Evolutionary conservation across 169 alveolate species (phyloP).

Genomic region (Eimeria acervulina): DNA sequence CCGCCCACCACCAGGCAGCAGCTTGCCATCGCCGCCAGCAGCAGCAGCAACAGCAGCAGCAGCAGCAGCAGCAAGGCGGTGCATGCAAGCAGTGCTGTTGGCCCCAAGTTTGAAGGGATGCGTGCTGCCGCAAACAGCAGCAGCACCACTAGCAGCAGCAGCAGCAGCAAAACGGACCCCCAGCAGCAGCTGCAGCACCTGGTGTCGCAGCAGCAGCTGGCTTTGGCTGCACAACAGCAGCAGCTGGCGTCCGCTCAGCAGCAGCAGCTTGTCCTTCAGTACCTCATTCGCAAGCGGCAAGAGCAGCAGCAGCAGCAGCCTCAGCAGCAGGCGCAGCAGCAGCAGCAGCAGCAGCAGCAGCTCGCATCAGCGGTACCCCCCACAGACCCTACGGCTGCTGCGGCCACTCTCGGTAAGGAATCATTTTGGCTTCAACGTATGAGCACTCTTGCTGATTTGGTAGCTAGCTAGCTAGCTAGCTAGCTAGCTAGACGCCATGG

Average conservation of each 20-base stretch:
- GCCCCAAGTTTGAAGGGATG: background rate
- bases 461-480: no score
- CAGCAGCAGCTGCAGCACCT: conserved; percentile 18
- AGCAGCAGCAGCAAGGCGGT: background rate
- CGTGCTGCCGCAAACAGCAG: background rate
- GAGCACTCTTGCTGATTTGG: no score
- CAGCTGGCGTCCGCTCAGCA: background rate
- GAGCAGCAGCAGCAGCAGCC: background rate
- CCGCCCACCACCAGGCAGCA: conserved; percentile 43
- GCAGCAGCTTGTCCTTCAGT: background rate
- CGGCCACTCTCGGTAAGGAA: background rate
- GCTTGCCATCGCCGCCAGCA: conserved; percentile 18
- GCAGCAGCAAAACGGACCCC: background rate
- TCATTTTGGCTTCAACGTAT: no score
- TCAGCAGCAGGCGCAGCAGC: no score
- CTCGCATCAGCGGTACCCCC: background rate
- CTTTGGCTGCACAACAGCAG: conserved; percentile 36
- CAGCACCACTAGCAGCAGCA: conserved; percentile 28
- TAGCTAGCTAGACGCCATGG: no score
- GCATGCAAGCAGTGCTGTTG: background rate
- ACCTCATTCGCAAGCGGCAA: conserved; percentile 11
- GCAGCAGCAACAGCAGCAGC: background rate
- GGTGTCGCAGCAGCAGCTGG: conserved; percentile 34
- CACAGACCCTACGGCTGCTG: background rate
- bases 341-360: background rate